These are phyloP conservation scores for Hebeloma cylindrosporum DNA, from an alignment of 768 basidiomycete genomes.

Conservation along the genomic window DNA sequence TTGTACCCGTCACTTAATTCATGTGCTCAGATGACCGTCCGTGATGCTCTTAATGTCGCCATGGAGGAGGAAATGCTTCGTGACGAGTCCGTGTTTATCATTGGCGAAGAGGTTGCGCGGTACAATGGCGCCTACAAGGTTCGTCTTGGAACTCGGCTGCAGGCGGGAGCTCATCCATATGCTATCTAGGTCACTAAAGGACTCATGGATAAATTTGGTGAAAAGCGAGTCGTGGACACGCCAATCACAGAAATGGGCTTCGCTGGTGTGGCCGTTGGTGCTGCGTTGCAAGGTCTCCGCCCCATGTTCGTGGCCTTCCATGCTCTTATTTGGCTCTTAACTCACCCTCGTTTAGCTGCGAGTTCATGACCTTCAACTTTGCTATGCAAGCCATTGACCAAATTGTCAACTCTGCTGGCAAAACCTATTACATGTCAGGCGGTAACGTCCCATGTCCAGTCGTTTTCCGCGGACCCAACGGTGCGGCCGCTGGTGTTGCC, in stretches of 20 bases:
- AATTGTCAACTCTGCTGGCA: slow-evolving; percentile 99
- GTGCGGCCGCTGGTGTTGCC: slow-evolving; percentile 94
- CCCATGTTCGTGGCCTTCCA: slow-evolving; percentile 67
- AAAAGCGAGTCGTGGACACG: slow-evolving; percentile 96
- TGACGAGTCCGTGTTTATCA: slow-evolving; percentile 90
- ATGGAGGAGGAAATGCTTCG: slow-evolving; percentile 99
- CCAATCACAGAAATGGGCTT: slow-evolving; percentile 99
- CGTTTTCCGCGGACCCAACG: slow-evolving; percentile 99
- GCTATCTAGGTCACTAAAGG: slow-evolving; percentile 87
- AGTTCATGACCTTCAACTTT: slow-evolving; percentile 99
- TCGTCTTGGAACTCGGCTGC: slow-evolving; percentile 13
- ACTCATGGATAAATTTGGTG: slow-evolving; percentile 97
- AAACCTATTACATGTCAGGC: slow-evolving; percentile 99
- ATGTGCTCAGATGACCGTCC: slow-evolving; percentile 83
- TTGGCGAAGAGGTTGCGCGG: slow-evolving; percentile 97
- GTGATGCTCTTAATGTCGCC: slow-evolving; percentile 94
- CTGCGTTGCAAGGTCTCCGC: slow-evolving; percentile 90
- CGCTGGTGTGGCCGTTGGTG: slow-evolving; percentile 92
- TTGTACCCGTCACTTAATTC: slow-evolving; percentile 9
- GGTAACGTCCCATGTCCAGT: slow-evolving; percentile 98
- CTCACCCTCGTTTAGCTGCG: slow-evolving; percentile 61
- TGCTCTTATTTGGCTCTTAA: slow-evolving; percentile 4
- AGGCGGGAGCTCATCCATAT: slow-evolving; percentile 12
- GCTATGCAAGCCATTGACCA: slow-evolving; percentile 99
- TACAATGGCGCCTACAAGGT: slow-evolving; percentile 99